Base-by-base conservation (phyloP, 129 eudicot species). In the Daucus carota region DNA sequence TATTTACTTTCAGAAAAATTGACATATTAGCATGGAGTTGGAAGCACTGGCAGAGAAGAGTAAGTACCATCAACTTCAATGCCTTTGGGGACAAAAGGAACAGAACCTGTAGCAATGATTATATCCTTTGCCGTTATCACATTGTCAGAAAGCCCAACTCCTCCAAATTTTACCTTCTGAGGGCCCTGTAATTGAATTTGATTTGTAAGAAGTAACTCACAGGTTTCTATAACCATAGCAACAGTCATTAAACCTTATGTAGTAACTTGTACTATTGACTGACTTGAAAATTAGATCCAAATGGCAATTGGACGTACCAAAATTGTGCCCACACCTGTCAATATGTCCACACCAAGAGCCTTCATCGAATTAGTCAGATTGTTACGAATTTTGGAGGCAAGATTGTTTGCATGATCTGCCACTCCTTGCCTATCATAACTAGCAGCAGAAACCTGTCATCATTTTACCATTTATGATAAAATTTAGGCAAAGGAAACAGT, bases 31-130 rank as follows among this genome's bases (percentile, higher is more conserved):
- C 45, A 68, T 34, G 29, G 72, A 40, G 45, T 18, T 18, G 6
- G 42, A 68, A 18, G 72, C 11, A 31, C 72, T 20, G 20, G 32
- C 15, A 52, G 41, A 43, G 44, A 26, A 40, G 63, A 79, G 73
- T 15, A 79, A 20, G 42, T 85, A 93, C 98, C 98, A 83, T 93
- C 97, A 78, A 93, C 87, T 88, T 93, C 92, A 82, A 93, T 88
- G 83, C 98, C 98, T 73, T 82, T 90, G 75, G 98, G 98, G 38
- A 93, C 92, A 28, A 88, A 88, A 47, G 96, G 97, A 73, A 90
- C 87, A 44, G 98, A 93, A 75, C 98, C 98, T 45, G 97, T 93
- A n/a, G 96, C 98, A 77, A 93, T 90, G 73, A 93, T 93, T 75
- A 93, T 88, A 75, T 93, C 90, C 80, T 86, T 90, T 68, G 98